phyloP scores from a whole-genome alignment of 306 rosid species.

The Fragaria iinumae region DNA sequence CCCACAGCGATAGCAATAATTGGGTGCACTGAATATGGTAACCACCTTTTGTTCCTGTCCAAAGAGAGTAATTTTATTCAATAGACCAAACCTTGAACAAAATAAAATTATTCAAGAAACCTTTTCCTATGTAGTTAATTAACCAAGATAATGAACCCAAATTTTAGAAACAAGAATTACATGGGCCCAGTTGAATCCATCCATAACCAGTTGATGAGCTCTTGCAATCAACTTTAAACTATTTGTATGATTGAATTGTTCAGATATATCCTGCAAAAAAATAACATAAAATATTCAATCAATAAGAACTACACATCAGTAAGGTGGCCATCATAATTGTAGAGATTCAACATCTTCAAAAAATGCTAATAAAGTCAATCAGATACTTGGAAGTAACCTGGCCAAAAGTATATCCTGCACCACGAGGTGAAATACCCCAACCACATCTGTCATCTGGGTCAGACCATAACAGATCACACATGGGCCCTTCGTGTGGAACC shows the following conservation, averaged over 20 bases:
- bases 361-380: not conserved
- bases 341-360: not conserved
- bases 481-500: slow-evolving; percentile 99
- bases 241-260: slow-evolving; percentile 94
- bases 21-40: slow-evolving; percentile 97
- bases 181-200: slow-evolving; percentile 99
- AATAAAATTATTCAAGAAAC: slow-evolving; percentile 28
- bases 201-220: slow-evolving; percentile 99
- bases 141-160: slow-evolving; percentile 15
- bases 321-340: not conserved
- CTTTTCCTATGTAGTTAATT: slow-evolving; percentile 12
- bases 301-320: not conserved
- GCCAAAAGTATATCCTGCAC: slow-evolving; percentile 99
- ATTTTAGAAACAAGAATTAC: slow-evolving; percentile 42
- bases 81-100: slow-evolving; percentile 16
- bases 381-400: slow-evolving; percentile 53
- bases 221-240: slow-evolving; percentile 94
- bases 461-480: slow-evolving; percentile 99
- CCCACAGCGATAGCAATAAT: slow-evolving; percentile 98
- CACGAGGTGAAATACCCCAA: slow-evolving; percentile 99
- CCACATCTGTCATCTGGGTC: slow-evolving; percentile 99
- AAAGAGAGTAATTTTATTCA: slow-evolving; percentile 34
- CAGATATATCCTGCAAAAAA: slow-evolving; percentile 87
- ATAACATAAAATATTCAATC: slow-evolving; percentile 15
- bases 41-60: slow-evolving; percentile 99